Conservation (phyloP, 345 rosid genomes). For the Odontarrhena argentea region DNA sequence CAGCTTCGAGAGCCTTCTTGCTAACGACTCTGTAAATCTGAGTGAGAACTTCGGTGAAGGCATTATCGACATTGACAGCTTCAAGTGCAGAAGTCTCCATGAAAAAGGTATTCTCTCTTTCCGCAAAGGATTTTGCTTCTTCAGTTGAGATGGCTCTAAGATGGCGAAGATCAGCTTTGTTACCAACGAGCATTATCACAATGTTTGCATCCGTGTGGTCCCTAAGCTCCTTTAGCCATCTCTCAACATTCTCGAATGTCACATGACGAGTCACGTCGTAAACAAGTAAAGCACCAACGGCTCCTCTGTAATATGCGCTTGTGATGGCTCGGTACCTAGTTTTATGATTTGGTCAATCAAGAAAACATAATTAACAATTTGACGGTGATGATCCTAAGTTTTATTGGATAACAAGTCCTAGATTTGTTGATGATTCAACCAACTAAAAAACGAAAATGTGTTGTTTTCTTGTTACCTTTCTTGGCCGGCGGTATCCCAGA, state of each 20-base stretch:
- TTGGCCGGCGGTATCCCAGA: constrained; percentile 98
- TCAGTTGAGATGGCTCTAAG: constrained; percentile 74
- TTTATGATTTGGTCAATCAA: background rate
- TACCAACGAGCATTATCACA: constrained; percentile 89
- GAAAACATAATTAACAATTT: background rate
- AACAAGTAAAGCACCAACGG: constrained; percentile 80
- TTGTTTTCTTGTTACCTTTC: constrained; percentile 52
- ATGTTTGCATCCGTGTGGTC: constrained; percentile 84
- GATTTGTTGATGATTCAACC: background rate
- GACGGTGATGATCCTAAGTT: too few species aligned
- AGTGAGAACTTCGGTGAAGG: constrained; percentile 80
- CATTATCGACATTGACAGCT: constrained; percentile 76
- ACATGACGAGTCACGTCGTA: constrained; percentile 86
- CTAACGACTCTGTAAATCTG: constrained; percentile 78
- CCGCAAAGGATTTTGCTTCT: constrained; percentile 68
- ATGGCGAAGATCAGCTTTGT: constrained; percentile 90
- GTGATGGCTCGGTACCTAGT: constrained; percentile 77
- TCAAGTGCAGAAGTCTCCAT: constrained; percentile 94
- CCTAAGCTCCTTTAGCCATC: constrained; percentile 90
- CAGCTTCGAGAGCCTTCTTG: constrained; percentile 80
- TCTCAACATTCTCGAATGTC: constrained; percentile 82
- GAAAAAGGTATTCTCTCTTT: constrained; percentile 69
- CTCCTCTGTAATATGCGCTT: constrained; percentile 90
- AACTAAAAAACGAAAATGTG: too few species aligned
- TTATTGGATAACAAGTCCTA: background rate